These are phyloP conservation scores for Hypericum androsaemum DNA, from an alignment of 345 rosid genomes.

Conservation along the genomic window DNA sequence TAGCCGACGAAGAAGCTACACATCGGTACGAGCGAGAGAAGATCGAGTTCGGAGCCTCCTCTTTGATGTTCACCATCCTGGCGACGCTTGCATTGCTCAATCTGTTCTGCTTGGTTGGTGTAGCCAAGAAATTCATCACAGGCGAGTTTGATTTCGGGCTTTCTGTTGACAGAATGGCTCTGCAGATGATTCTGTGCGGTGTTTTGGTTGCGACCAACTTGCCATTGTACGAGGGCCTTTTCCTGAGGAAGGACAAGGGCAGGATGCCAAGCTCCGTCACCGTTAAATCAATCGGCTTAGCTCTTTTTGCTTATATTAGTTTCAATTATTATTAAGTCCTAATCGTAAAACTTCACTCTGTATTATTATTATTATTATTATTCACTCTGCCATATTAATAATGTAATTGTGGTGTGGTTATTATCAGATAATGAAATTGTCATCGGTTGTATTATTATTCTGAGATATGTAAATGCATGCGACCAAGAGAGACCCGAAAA, in stretches of 20 bases:
- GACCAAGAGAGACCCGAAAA: no score
- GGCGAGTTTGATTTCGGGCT: no score
- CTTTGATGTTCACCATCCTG: constrained; percentile 49
- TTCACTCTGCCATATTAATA: no score
- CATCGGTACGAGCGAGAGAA: constrained; percentile 41
- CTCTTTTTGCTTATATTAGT: constrained; percentile 32
- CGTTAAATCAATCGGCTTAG: constrained; percentile 31
- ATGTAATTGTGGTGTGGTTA: no score
- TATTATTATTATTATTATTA: no score
- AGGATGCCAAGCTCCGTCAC: constrained; percentile 41
- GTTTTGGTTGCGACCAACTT: constrained; percentile 39
- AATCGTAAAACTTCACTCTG: no score
- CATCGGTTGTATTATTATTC: no score
- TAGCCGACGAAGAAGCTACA: constrained; percentile 43
- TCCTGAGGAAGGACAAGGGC: constrained; percentile 56
- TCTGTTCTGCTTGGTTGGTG: constrained; percentile 31
- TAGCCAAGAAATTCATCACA: constrained; percentile 9
- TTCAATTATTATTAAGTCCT: constrained; percentile 3
- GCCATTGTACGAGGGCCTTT: constrained; percentile 54
- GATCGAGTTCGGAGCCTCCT: constrained; percentile 64
- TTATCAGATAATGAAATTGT: no score
- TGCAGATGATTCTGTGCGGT: constrained; percentile 45
- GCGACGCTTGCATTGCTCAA: constrained; percentile 55
- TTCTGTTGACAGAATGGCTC: constrained; percentile 17
- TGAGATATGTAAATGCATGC: no score